These are phyloP conservation scores for Clohesyomyces aquaticus DNA, from an alignment of 495 filamentous ascomycete genomes.

Conservation along the genomic window DNA sequence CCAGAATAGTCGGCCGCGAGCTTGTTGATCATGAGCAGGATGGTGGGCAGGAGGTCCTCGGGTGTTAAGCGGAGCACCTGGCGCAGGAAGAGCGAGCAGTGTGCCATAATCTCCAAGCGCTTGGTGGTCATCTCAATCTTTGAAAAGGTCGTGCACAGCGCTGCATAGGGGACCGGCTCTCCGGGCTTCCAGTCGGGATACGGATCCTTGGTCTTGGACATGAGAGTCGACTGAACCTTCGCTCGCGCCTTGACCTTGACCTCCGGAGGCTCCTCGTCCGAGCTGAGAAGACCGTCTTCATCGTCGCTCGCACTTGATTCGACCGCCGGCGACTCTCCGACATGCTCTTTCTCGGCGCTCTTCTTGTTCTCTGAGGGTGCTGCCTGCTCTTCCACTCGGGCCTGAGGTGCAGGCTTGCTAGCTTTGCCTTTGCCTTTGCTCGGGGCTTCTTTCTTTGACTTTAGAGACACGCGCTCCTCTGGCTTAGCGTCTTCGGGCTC, in stretches of 20 bases:
- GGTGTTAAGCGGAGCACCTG: constrained; percentile 93
- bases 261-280: constrained; percentile 72
- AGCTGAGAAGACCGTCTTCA: constrained; percentile 34
- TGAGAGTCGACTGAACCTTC: constrained; percentile 78
- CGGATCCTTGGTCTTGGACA: constrained; percentile 69
- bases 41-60: constrained; percentile 79
- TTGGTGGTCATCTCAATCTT: constrained; percentile 93
- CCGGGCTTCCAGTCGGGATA: constrained; percentile 94
- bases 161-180: constrained; percentile 89
- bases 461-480: neutral
- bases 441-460: neutral
- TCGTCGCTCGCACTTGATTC: constrained; percentile 31
- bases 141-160: constrained; percentile 91
- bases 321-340: constrained; percentile 4
- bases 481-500: too few species aligned
- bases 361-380: neutral
- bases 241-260: constrained; percentile 75
- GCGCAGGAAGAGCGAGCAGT: constrained; percentile 87
- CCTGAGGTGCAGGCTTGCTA: neutral
- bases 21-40: constrained; percentile 97
- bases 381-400: neutral
- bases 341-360: constrained; percentile 18
- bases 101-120: constrained; percentile 78
- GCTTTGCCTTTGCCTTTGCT: constrained; percentile 5
- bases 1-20: constrained; percentile 95